Base-by-base conservation (phyloP, 2,329 filamentous ascomycete species). In the Dactylellina leptospora region DNA sequence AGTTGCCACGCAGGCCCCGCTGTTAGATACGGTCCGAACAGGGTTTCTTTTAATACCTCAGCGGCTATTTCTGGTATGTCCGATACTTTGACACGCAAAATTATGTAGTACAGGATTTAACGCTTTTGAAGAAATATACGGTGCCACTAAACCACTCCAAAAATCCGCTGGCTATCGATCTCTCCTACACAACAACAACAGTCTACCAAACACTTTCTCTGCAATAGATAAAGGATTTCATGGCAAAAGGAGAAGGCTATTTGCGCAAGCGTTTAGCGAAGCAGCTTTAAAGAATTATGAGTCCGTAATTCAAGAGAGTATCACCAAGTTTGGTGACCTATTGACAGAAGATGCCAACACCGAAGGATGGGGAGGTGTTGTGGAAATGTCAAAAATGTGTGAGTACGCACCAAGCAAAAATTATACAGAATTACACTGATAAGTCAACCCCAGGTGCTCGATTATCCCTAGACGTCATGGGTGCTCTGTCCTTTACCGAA, bases 11-110 rank as follows among this genome's bases (percentile, higher is more conserved):
- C 10, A 71, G 66, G 66, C 13, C 33, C 36, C 20, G 51, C 53
- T 22, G 48, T 71, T n/a, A 48, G 66, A 22, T 92, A 79, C 86
- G 66, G 66, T 13, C 66, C 66, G 1, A 63, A 71, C 16, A 38
- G 86, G 71, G 81, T 96, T 42, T 91, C 88, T 0, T 86, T 96
- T 81, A 93, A 95, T 82, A 88, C 87, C 60, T 85, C 85, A 72
- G 84, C 84, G 5, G 88, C 89, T 0, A 82, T 91, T 10, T 38
- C 33, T 13, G 33, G 33, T 38, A 38, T n/a, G 3, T n/a, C 33
- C 16, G 10, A n/a, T 10, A 3, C 16, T 38, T 3, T 4, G 3
- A 38, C 13, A 11, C 33, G 33, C 3, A 13, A 4, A 38, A 4
- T 13, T 38, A 13, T 11, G 11, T n/a, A 38, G 3, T 38, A 4